A percentile compares a stretch with the other conserved stretches of the same genome.
Evolutionary conservation across 225 moss, liverwort and hornwort genomes (phyloP).

Genomic region (Sphagnum contortum): DNA sequence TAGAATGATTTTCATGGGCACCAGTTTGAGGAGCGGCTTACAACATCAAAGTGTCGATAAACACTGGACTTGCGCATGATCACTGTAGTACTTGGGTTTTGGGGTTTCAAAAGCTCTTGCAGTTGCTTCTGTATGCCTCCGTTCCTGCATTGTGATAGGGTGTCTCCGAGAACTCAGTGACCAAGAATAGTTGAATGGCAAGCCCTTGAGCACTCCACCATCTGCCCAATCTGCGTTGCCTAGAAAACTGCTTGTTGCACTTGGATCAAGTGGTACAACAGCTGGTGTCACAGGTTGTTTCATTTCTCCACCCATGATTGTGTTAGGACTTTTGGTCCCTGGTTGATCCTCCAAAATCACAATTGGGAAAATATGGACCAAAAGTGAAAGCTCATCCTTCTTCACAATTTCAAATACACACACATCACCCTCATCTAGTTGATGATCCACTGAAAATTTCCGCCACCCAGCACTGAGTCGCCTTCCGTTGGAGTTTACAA

Average conservation of each 20-base stretch:
- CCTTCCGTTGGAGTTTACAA: conserved; percentile 40
- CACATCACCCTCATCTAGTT: conserved; percentile 44
- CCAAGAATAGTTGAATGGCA: too few species aligned
- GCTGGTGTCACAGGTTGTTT: conserved; percentile 33
- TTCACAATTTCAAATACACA: conserved; percentile 45
- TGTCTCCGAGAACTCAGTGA: conserved; percentile 36
- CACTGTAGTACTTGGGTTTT: conserved; percentile 36
- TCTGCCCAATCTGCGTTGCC: conserved; percentile 35
- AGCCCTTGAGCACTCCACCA: not conserved
- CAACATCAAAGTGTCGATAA: conserved; percentile 50
- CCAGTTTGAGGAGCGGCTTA: conserved; percentile 5
- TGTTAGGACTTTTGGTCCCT: conserved; percentile 26
- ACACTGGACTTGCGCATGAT: conserved; percentile 50
- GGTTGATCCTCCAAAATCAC: conserved; percentile 19
- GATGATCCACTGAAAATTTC: conserved; percentile 43
- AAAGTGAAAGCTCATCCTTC: conserved; percentile 20
- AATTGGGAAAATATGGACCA: conserved; percentile 40
- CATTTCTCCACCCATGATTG: conserved; percentile 28
- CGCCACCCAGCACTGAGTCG: conserved; percentile 49
- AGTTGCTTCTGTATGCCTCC: conserved; percentile 39
- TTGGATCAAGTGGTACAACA: conserved; percentile 29
- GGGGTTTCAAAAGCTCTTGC: conserved; percentile 34
- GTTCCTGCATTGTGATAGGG: conserved; percentile 41
- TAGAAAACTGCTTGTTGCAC: conserved; percentile 34
- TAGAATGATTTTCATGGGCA: too few species aligned